A percentile compares a stretch with the other conserved stretches of the same genome.
phyloP scores from a whole-genome alignment of 2,329 filamentous ascomycete species.

The Nannizzia gypsea region DNA sequence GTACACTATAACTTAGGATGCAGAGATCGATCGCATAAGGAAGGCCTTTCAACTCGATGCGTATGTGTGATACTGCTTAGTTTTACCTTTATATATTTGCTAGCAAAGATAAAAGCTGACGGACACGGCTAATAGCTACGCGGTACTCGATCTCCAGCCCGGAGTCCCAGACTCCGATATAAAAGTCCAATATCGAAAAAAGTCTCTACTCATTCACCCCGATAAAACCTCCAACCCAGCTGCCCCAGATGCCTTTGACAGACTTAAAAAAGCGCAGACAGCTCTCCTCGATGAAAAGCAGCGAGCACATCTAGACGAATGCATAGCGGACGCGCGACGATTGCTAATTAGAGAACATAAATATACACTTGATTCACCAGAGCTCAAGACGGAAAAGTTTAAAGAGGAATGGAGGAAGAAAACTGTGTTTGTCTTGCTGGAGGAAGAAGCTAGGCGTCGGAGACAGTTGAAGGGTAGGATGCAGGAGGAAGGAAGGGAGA shows the following conservation, averaged over 20 bases:
- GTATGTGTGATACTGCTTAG: constrained; percentile 30
- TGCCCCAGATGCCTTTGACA: constrained; percentile 91
- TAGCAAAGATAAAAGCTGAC: background rate
- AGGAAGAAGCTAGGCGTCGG: constrained; percentile 75
- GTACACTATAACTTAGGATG: constrained; percentile 50
- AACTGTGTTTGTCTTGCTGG: constrained; percentile 76
- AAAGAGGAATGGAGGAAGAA: constrained; percentile 80
- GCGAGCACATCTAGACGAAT: constrained; percentile 76
- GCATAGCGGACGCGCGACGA: constrained; percentile 90
- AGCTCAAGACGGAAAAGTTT: constrained; percentile 70
- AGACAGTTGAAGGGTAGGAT: constrained; percentile 86
- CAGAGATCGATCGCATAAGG: constrained; percentile 88
- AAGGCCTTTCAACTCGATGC: constrained; percentile 74
- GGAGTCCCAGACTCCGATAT: constrained; percentile 94
- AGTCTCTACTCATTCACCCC: constrained; percentile 97
- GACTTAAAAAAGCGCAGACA: constrained; percentile 86
- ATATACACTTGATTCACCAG: constrained; percentile 77
- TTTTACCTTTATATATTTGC: background rate
- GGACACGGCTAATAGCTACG: constrained; percentile 48
- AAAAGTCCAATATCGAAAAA: constrained; percentile 85
- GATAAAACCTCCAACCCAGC: constrained; percentile 89
- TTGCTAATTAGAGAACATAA: constrained; percentile 89
- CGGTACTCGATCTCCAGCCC: constrained; percentile 87
- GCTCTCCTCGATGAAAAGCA: constrained; percentile 90
- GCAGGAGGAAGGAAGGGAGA: constrained; percentile 88